Base-by-base conservation (phyloP, 768 basidiomycete genomes). In the Lactarius sp. region DNA sequence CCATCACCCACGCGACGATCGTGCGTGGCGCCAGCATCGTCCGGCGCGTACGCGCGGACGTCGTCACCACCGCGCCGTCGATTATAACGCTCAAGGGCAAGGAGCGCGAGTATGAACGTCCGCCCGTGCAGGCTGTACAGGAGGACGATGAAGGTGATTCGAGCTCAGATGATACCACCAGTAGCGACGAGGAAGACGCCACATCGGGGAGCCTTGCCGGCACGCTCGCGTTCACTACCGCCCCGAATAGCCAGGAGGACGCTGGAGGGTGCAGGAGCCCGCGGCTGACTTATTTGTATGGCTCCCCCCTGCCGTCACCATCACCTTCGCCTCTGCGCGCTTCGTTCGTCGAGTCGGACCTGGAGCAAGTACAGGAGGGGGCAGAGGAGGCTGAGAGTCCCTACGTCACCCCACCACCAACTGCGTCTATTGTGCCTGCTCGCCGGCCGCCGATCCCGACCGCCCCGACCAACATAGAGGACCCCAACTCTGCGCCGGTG, bases 11-110 rank as follows among this genome's bases (percentile, higher is more conserved):
- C 10, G 67, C 67, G 16, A 67, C 67, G 20, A 67, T 68, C 44
- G 66, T 68, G 8, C 66, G 68, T 47, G 65, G 58, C 12, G 68
- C 68, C 37, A 67, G 66, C 47, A 47, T 68, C 42, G 68, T 64
- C 16, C 68, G 68, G 18, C 68, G 68, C 36, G 66, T 50, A 14
- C 65, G 59, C 3, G 68, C 61, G 10, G 64, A 68, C 49, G 59
- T 66, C 20, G 59, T 67, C 8, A 37, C 52, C 13, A 52, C 60
- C 4, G 39, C 66, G 1, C 47, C 44, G n/a, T 31, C 39, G 54
- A 9, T 52, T 16, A 7, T 12, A 42, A 36, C 33, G 39, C 34
- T 49, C 20, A 62, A 66, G 33, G 67, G 57, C 27, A 61, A 64
- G 63, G 58, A 41, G 36, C 62, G 55, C 44, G 58, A 46, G 3